phyloP scores from a whole-genome alignment of 441 rosid species.

The Theobroma grandiflorum region DNA sequence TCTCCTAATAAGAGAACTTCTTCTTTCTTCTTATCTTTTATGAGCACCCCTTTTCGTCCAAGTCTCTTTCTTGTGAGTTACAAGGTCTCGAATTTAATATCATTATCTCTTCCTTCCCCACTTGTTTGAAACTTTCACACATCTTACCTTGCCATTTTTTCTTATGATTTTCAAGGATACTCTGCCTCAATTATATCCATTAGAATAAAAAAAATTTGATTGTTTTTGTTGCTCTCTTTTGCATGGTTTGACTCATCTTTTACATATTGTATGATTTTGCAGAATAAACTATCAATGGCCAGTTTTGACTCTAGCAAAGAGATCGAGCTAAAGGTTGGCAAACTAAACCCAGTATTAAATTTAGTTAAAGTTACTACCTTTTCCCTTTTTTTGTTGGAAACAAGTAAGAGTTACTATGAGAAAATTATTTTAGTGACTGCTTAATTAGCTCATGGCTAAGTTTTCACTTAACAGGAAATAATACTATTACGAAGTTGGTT shows the following conservation, averaged over 20 bases:
- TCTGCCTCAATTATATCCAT: not conserved
- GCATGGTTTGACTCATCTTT: not conserved
- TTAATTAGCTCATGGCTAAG: not conserved
- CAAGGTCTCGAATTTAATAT: not conserved
- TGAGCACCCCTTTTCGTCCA: not conserved
- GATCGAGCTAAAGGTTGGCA: slow-evolving; percentile 39
- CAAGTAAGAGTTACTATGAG: not conserved
- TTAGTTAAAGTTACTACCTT: not conserved
- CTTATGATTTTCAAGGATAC: not conserved
- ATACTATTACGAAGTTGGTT: not conserved
- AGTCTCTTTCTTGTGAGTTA: not conserved
- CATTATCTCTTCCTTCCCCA: not conserved
- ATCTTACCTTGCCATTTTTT: not conserved
- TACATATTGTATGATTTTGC: not conserved
- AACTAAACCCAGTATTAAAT: not conserved
- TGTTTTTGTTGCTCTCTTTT: not conserved
- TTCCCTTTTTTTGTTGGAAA: not conserved
- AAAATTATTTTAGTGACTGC: not conserved
- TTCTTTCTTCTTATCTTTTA: not conserved
- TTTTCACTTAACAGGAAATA: not conserved
- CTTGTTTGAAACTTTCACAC: not conserved
- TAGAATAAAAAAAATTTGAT: not conserved
- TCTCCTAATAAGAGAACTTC: slow-evolving; percentile 6
- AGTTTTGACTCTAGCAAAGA: slow-evolving; percentile 47
- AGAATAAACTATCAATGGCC: slow-evolving; percentile 49